Conservation (phyloP, 1,139 yeast species). For the Taphrina wiesneri region DNA sequence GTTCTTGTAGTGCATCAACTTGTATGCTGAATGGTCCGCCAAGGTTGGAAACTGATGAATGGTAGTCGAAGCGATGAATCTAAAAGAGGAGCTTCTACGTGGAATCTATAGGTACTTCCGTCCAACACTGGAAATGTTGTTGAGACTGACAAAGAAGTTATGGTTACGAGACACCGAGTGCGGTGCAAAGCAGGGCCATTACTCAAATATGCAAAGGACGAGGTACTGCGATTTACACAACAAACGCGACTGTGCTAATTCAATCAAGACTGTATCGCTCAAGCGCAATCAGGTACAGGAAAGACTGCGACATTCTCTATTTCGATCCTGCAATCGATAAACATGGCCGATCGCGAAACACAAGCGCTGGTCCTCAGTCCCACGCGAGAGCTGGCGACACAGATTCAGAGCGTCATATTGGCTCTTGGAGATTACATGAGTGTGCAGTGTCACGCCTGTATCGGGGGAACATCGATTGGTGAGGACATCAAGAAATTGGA, state of each 20-base stretch:
- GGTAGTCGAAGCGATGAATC: constrained; percentile 37
- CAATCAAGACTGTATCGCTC: constrained; percentile 85
- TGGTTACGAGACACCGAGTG: constrained; percentile 97
- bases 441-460: constrained; percentile 94
- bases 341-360: constrained; percentile 53
- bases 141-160: constrained; percentile 51
- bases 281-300: constrained; percentile 99
- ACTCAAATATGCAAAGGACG: constrained; percentile 94
- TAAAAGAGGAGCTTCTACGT: constrained; percentile 48
- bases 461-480: constrained; percentile 93
- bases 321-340: constrained; percentile 80
- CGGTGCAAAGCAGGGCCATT: constrained; percentile 98
- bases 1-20: constrained; percentile 1
- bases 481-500: constrained; percentile 92
- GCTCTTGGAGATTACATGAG: constrained; percentile 93
- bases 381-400: constrained; percentile 97
- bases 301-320: constrained; percentile 99
- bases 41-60: not conserved
- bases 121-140: not conserved
- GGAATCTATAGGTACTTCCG: constrained; percentile 65
- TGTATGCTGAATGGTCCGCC: not conserved
- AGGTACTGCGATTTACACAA: constrained; percentile 20
- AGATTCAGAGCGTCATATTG: constrained; percentile 93
- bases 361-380: constrained; percentile 96
- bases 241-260: not conserved